Conservation (phyloP, 2,329 filamentous ascomycete genomes). For the Beauveria medogensis region DNA sequence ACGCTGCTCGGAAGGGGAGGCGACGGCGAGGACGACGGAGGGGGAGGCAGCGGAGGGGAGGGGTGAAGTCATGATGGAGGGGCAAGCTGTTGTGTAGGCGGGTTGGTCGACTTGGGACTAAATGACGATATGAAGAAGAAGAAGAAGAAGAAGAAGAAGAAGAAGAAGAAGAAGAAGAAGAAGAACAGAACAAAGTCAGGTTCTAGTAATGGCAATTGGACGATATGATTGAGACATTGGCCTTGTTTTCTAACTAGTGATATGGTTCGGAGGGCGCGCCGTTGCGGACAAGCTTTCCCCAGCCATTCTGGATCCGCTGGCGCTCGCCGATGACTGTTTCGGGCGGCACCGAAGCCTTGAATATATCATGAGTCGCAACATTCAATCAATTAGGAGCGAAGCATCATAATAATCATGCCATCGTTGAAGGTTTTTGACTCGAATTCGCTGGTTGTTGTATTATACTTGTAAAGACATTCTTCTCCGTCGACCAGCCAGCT, state of each 20-base stretch:
- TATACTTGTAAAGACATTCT: no score
- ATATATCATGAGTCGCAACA: neutral
- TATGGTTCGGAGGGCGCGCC: neutral
- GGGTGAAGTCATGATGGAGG: constrained; percentile 5
- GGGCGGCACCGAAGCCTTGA: neutral
- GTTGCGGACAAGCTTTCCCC: neutral
- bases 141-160: no score
- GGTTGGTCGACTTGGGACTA: no score
- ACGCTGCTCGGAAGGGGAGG: constrained; percentile 47
- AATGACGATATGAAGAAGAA: no score
- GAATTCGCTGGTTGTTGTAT: no score
- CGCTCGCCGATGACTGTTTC: neutral
- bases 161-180: neutral
- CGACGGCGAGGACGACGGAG: constrained; percentile 40
- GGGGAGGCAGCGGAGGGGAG: constrained; percentile 5
- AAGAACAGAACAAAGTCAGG: no score
- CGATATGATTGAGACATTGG: no score
- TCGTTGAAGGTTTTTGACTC: no score
- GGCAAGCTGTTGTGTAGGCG: neutral
- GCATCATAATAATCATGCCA: no score
- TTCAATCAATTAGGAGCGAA: no score
- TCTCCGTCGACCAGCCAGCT: no score
- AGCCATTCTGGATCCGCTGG: neutral
- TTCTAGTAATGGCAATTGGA: neutral
- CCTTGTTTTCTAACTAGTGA: no score